Percentiles rank a stretch among this genome's conserved stretches.
These are phyloP conservation scores for Ascochyta viciae-villosae DNA, from an alignment of 2,329 filamentous ascomycete species.

Conservation along the genomic window DNA sequence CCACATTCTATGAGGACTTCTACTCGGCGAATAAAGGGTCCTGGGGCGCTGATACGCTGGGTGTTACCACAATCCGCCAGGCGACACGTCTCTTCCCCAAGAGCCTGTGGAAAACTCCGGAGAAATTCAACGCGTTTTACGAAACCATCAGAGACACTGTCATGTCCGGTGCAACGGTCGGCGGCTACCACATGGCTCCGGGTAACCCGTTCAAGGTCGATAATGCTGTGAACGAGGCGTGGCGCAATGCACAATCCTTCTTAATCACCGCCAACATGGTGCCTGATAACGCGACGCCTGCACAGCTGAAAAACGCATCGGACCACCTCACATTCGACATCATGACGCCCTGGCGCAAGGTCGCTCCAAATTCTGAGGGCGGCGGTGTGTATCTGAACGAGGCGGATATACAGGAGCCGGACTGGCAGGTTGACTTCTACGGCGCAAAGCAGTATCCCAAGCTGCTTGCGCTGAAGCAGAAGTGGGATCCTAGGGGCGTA, in stretches of 20 bases:
- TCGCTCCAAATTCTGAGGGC: conserved; percentile 26
- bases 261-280: conserved; percentile 26
- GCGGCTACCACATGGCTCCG: conserved; percentile 33
- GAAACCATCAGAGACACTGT: conserved; percentile 16
- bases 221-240: conserved; percentile 37
- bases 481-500: conserved; percentile 35
- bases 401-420: conserved; percentile 33
- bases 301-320: conserved; percentile 19
- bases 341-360: conserved; percentile 23
- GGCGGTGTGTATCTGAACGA: conserved; percentile 39
- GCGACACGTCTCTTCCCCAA: conserved; percentile 29
- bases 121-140: conserved; percentile 23
- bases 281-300: conserved; percentile 21
- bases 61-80: conserved; percentile 14
- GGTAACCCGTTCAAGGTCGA: conserved; percentile 26
- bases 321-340: conserved; percentile 26
- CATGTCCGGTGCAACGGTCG: conserved; percentile 27
- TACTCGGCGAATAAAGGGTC: conserved; percentile 24
- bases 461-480: conserved; percentile 36
- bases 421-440: conserved; percentile 39
- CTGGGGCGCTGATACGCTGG: conserved; percentile 25
- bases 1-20: conserved; percentile 19
- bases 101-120: conserved; percentile 24
- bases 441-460: conserved; percentile 32
- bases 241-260: conserved; percentile 29